These are phyloP conservation scores for Lasiodiplodia citricola DNA, from an alignment of 2,329 filamentous ascomycete species.

Conservation along the genomic window DNA sequence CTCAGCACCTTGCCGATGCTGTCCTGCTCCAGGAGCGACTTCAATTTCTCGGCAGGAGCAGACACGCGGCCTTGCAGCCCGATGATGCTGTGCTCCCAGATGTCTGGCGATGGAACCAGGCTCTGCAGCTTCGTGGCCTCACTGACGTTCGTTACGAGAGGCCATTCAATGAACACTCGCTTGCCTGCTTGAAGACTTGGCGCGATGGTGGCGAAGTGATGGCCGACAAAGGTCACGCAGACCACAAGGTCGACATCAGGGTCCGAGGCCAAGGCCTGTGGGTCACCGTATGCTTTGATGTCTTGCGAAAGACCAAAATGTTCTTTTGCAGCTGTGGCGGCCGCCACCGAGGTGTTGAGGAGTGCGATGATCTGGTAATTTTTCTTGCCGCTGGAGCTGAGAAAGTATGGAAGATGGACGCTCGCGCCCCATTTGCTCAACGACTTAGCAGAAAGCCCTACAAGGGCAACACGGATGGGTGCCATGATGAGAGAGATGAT, in stretches of 20 bases:
- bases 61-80: background rate
- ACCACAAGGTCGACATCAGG: conserved; percentile 50
- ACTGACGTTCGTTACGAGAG: background rate
- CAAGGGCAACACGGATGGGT: conserved; percentile 61
- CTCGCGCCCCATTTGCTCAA: conserved; percentile 60
- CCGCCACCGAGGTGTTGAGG: background rate
- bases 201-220: conserved; percentile 53
- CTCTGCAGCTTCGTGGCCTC: background rate
- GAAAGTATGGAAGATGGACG: conserved; percentile 67
- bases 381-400: conserved; percentile 34
- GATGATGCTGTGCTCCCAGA: background rate
- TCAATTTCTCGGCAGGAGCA: background rate
- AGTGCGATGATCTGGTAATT: background rate
- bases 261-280: conserved; percentile 36
- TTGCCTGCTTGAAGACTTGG: conserved; percentile 61
- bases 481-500: conserved; percentile 43
- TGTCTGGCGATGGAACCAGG: conserved; percentile 34
- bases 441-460: conserved; percentile 62
- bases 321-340: background rate
- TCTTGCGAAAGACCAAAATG: background rate
- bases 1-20: background rate
- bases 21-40: background rate
- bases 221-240: conserved; percentile 60
- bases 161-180: conserved; percentile 53
- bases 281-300: background rate